A percentile compares a stretch with the other conserved stretches of the same genome.
These are phyloP conservation scores for Neoarthrinium moseri DNA, from an alignment of 2,329 filamentous ascomycete genomes.

Conservation along the genomic window DNA sequence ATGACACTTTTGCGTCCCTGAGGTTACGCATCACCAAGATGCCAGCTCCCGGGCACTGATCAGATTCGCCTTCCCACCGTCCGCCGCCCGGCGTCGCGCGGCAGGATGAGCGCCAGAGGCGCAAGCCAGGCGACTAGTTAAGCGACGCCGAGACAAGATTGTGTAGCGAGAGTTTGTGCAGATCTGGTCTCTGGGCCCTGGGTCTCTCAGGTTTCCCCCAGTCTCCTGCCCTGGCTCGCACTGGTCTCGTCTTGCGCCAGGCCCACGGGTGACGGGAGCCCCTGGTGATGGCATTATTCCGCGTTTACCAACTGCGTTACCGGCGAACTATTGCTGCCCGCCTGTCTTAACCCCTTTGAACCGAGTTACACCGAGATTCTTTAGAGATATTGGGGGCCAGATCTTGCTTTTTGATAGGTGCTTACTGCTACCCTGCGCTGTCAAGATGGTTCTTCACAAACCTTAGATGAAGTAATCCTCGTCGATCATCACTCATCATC, in stretches of 20 bases:
- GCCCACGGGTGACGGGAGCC: too few species aligned
- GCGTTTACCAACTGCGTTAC: too few species aligned
- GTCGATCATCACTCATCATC: neutral
- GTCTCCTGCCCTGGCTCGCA: too few species aligned
- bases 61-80: neutral
- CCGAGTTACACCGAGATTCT: neutral
- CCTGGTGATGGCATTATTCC: too few species aligned
- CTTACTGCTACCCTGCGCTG: neutral
- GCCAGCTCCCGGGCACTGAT: too few species aligned
- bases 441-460: neutral
- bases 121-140: neutral
- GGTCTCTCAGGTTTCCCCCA: too few species aligned
- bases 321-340: too few species aligned
- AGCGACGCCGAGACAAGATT: too few species aligned
- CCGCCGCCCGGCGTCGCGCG: neutral
- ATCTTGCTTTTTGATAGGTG: neutral
- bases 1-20: neutral
- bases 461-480: neutral
- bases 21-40: neutral
- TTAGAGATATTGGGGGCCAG: conserved; percentile 3
- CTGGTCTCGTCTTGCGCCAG: too few species aligned
- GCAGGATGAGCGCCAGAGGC: neutral
- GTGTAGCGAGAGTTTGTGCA: too few species aligned
- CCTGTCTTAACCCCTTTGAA: too few species aligned
- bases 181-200: neutral